phyloP scores from a whole-genome alignment of 345 rosid genomes.

The Ailanthus altissimus region DNA sequence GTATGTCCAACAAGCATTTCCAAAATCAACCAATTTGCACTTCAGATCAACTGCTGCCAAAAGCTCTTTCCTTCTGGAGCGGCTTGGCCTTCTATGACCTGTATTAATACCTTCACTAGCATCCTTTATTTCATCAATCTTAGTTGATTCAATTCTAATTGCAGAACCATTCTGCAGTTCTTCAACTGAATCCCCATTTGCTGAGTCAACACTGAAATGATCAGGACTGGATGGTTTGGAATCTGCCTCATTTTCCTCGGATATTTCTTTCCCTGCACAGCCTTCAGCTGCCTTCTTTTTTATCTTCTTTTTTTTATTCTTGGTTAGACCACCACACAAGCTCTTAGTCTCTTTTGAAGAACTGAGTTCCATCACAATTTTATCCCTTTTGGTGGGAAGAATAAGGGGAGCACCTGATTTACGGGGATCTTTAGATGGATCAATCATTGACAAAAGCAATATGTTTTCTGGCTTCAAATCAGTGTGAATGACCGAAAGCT shows the following conservation, averaged over 20 bases:
- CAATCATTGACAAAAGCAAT: slow-evolving; percentile 60
- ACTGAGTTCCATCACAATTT: slow-evolving; percentile 33
- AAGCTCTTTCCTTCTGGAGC: slow-evolving; percentile 50
- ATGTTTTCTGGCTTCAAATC: slow-evolving; percentile 74
- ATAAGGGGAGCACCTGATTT: slow-evolving; percentile 46
- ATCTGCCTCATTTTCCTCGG: slow-evolving; percentile 37
- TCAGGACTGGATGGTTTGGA: slow-evolving; percentile 40
- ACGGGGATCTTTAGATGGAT: slow-evolving; percentile 56
- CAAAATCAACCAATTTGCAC: slow-evolving; percentile 78
- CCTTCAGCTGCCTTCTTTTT: slow-evolving; percentile 57
- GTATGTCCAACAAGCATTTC: slow-evolving; percentile 83
- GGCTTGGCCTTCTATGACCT: slow-evolving; percentile 47
- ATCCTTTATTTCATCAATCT: slow-evolving; percentile 45
- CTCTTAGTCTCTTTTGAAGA: slow-evolving; percentile 14
- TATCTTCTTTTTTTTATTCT: slow-evolving; percentile 64
- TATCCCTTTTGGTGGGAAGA: slow-evolving; percentile 49
- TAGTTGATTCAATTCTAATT: slow-evolving; percentile 30
- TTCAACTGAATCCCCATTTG: slow-evolving; percentile 34
- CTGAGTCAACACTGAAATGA: slow-evolving; percentile 23
- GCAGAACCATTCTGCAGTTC: slow-evolving; percentile 40
- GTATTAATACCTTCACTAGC: slow-evolving; percentile 27
- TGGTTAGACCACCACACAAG: slow-evolving; percentile 51
- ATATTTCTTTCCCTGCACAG: slow-evolving; percentile 46
- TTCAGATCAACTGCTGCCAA: slow-evolving; percentile 49
- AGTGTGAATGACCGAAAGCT: slow-evolving; percentile 76